Evolutionary conservation across 2,329 filamentous ascomycete species (phyloP), one percentile per base, ranked within the genome.

Genomic region (Colletotrichum spaethianum): DNA sequence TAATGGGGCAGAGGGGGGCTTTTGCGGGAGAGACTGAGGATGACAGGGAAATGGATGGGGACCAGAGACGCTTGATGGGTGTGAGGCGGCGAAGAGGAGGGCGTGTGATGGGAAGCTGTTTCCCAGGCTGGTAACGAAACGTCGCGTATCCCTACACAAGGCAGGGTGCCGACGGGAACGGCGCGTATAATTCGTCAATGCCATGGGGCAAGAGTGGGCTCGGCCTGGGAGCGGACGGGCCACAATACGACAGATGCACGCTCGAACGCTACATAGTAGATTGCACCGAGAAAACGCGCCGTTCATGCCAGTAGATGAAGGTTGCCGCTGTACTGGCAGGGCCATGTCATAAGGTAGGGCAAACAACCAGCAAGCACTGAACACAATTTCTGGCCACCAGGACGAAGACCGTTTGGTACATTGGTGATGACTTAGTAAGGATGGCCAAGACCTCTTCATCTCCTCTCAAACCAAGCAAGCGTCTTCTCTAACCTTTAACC

Each of bases 91-190:
- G 53, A 14, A 11, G 23, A 18, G 38, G 16, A 18, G 23, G 46
- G 46, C n/a, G 67, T 60, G 63, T 52, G 18, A 2, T 18, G 38
- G 61, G n/a, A 46, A 28, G 20, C 61, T 62, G 67, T 67, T 70
- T 70, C 62, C 62, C 38, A 46, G 53, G 46, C 55, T 61, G 62
- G 62, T 23, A 36, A 26, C 68, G 64, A 71, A 68, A 68, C 64
- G 63, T 71, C 68, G 57, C 63, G n/a, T 38, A 38, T 62, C 55
- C 57, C 40, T 62, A 44, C 64, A 14, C 28, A 40, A 63, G 65
- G 53, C 69, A 63, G 36, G 38, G 52, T 69, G 69, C 69, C 65
- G 69, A 72, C 65, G 65, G 59, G 69, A 60, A 31, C 50, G 11
- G 52, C 40, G 65, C 40, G 44, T 44, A 31, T 66, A 67, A 40